phyloP scores from a whole-genome alignment of 163 green algal species.

The Botryococcus braunii region DNA sequence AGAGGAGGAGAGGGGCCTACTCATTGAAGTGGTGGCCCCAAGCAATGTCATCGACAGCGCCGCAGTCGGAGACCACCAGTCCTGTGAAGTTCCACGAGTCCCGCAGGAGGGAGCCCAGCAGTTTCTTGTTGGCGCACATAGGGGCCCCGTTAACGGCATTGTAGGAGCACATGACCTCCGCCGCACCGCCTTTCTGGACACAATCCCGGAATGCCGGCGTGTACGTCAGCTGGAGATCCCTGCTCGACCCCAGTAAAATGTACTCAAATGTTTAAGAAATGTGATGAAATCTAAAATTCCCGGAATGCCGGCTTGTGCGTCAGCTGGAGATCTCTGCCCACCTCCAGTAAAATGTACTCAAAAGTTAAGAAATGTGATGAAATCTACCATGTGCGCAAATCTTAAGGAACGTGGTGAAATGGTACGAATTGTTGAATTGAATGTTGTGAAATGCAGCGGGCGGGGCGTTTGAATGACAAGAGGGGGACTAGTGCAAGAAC shows the following conservation, averaged over 20 bases:
- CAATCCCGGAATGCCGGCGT: constrained; percentile 33
- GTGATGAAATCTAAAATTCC: constrained; percentile 6
- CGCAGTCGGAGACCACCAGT: constrained; percentile 35
- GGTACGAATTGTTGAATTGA: neutral
- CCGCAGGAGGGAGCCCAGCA: constrained; percentile 25
- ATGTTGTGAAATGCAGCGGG: neutral
- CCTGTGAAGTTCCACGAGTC: constrained; percentile 21
- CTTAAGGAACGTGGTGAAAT: neutral
- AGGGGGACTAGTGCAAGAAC: neutral
- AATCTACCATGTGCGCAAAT: neutral
- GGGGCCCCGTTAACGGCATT: constrained; percentile 42
- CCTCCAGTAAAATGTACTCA: constrained; percentile 13
- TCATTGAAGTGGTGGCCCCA: constrained; percentile 5
- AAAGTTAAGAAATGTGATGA: too few species aligned
- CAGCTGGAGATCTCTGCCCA: constrained; percentile 30
- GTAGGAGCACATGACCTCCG: constrained; percentile 47
- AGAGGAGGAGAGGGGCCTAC: neutral
- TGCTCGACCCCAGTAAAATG: constrained; percentile 10
- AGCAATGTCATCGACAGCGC: constrained; percentile 10
- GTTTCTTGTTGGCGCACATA: constrained; percentile 25
- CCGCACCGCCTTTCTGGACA: constrained; percentile 10
- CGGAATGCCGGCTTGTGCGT: constrained; percentile 28
- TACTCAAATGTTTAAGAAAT: neutral
- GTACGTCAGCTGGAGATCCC: constrained; percentile 36
- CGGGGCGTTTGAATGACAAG: neutral